Evolutionary conservation across 2,329 filamentous ascomycete species (phyloP), one percentile per base, ranked within the genome.

Genomic region (Fusarium acutatum): DNA sequence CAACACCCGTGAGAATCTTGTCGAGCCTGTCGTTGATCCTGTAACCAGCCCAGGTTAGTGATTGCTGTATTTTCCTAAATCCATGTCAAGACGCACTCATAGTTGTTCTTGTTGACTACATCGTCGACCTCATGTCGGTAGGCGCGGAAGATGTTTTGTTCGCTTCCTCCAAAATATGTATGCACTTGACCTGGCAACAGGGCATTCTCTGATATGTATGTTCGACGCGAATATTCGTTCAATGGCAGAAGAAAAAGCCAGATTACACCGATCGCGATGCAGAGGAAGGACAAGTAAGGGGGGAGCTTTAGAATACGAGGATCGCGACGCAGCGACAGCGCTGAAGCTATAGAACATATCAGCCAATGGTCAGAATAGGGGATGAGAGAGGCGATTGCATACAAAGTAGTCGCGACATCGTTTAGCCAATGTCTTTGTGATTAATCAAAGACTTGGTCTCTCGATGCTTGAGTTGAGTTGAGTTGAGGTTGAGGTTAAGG

Each of bases 181-280:
- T 98, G 96, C 14, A 98, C 96, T 83, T 99, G 96, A 5, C 95
- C 96, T 0, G 96, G 96, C 20, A 99, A 86, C 38, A 99, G 90
- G 17, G 96, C 96, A 81, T 99, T 99, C 82, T 99, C 96, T 47
- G 96, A 98, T 65, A 99, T 96, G 82, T 99, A 99, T 2, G 96
- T 99, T 68, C 90, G 88, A 74, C 96, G 91, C 57, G 95, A 97
- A 85, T 98, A 97, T 75, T 95, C 90, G 82, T 98, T 89, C 60
- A 98, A 88, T 6, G 96, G 96, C 4, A 99, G 89, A 37, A 98
- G 87, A 28, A 98, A 89, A 20, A 99, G 90, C 94, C 96, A 99
- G 76, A 90, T 89, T 63, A 98, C 89, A 60, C 96, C 96, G 78
- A 97, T 89, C 54, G 96, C 78, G 77, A 98, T 91, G 83, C 93